These are phyloP conservation scores for Macadamia integrifolia DNA, from an alignment of 164 flowering plant species.

Conservation along the genomic window DNA sequence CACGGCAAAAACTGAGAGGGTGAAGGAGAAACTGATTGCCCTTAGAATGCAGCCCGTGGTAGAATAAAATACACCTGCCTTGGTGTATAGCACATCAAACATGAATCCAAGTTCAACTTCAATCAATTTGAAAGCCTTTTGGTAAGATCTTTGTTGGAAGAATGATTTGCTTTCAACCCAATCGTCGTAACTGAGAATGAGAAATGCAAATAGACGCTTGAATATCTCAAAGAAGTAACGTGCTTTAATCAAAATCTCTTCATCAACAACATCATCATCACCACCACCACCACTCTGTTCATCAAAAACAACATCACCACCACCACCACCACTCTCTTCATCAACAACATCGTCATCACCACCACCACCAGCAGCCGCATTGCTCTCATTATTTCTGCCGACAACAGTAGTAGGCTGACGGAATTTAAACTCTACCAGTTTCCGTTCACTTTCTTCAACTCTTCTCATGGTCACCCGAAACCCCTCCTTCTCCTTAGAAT, in stretches of 20 bases:
- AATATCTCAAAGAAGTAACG: slow-evolving; percentile 23
- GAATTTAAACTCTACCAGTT: too few species aligned
- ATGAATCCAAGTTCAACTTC: slow-evolving; percentile 40
- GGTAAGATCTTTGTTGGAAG: too few species aligned
- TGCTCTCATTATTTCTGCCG: too few species aligned
- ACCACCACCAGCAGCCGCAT: too few species aligned
- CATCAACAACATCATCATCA: background rate
- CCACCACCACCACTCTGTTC: too few species aligned
- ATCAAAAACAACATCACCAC: too few species aligned
- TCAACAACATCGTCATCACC: too few species aligned
- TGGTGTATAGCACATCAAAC: slow-evolving; percentile 14
- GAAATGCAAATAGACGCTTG: slow-evolving; percentile 36
- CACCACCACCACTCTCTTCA: too few species aligned
- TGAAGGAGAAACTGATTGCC: slow-evolving; percentile 5
- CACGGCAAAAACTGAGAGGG: slow-evolving; percentile 13
- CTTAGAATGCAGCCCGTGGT: slow-evolving; percentile 19
- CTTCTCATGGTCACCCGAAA: too few species aligned
- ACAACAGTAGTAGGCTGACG: too few species aligned
- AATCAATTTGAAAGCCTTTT: slow-evolving; percentile 24
- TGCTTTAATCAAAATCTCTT: slow-evolving; percentile 26
- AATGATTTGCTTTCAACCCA: slow-evolving; percentile 17
- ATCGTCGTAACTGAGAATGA: slow-evolving; percentile 29
- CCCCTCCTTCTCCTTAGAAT: too few species aligned
- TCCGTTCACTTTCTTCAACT: too few species aligned
- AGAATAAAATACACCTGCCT: slow-evolving; percentile 19